phyloP scores from a whole-genome alignment of 345 rosid species.

The Lepidium aucheri region DNA sequence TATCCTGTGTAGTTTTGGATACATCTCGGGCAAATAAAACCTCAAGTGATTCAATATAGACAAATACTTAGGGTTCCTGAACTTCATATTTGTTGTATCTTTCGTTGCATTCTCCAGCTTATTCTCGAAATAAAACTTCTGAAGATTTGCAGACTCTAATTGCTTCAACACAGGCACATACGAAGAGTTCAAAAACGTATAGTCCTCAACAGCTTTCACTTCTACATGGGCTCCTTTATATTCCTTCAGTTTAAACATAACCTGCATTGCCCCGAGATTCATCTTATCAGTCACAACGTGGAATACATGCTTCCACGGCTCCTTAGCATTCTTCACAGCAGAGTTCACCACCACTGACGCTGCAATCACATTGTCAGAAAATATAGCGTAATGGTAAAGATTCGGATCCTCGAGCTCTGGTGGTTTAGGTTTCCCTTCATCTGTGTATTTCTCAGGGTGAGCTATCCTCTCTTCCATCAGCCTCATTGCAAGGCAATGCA shows the following conservation, averaged over 20 bases:
- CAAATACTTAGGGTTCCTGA: constrained; percentile 91
- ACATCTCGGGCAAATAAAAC: constrained; percentile 94
- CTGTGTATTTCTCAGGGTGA: constrained; percentile 66
- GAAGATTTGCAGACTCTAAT: constrained; percentile 78
- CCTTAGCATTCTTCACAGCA: constrained; percentile 85
- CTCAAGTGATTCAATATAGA: constrained; percentile 92
- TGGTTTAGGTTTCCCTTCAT: constrained; percentile 58
- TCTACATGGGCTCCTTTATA: constrained; percentile 89
- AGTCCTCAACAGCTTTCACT: constrained; percentile 99
- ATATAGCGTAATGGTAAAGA: constrained; percentile 86
- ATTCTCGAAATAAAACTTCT: constrained; percentile 91
- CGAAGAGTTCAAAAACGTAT: constrained; percentile 81
- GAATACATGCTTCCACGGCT: constrained; percentile 90
- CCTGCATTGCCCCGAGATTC: constrained; percentile 99
- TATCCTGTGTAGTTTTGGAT: constrained; percentile 78
- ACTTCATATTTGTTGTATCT: constrained; percentile 92
- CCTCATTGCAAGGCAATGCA: constrained; percentile 94
- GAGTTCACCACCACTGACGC: constrained; percentile 97
- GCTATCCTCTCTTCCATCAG: constrained; percentile 95
- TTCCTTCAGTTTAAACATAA: constrained; percentile 86
- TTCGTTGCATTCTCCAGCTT: constrained; percentile 90
- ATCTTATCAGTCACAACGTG: constrained; percentile 98
- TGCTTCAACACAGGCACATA: constrained; percentile 91
- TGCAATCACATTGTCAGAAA: constrained; percentile 88
- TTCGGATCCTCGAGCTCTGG: constrained; percentile 75